Evolutionary conservation across 2,329 filamentous ascomycete genomes (phyloP), one percentile per base, ranked within the genome.

Genomic region (Lachnellula occidentalis): DNA sequence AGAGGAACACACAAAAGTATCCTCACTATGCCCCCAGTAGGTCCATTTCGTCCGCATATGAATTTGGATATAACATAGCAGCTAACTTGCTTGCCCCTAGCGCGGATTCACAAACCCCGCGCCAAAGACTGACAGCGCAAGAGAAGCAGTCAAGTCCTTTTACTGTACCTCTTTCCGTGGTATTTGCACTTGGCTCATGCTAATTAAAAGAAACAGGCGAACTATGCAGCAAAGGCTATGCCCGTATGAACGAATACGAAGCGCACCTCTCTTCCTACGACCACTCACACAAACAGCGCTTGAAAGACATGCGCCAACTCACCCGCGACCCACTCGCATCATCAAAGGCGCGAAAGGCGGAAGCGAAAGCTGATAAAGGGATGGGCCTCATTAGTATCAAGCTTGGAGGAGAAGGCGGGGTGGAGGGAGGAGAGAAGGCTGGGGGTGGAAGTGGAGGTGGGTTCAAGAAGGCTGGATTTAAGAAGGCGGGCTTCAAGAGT

Each of bases 191-290:
- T 31, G 15, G 11, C 36, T 11, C 45, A 51, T 41, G 42, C 58
- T 63, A 39, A 60, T 51, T 27, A 36, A 36, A 7, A 7, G 12
- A 21, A 1, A 2, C 54, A 77, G 77, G 83, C 76, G 82, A 85
- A 41, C 82, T 97, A 52, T 97, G 94, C 76, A 85, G 87, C 60
- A 97, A 97, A 74, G 92, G 92, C 65, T 99, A 97, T 73, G 85
- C 86, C 1, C 90, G 94, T 53, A 92, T 95, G 79, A 92, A 95
- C 69, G 92, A 97, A 70, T 96, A 95, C 71, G 92, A 97, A 72
- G 87, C 92, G 7, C 94, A 99, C 71, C 88, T 96, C 54, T 85
- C 85, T 60, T 94, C 88, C 66, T 97, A 97, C 72, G 94, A 97
- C 69, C 94, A 99, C 73, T 88, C 89, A 64, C 94, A 99, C 73